Percentiles rank a stretch among this genome's conserved stretches.
Evolutionary conservation across 2,329 filamentous ascomycete species (phyloP).

Genomic region (Cryphonectria parasitica): DNA sequence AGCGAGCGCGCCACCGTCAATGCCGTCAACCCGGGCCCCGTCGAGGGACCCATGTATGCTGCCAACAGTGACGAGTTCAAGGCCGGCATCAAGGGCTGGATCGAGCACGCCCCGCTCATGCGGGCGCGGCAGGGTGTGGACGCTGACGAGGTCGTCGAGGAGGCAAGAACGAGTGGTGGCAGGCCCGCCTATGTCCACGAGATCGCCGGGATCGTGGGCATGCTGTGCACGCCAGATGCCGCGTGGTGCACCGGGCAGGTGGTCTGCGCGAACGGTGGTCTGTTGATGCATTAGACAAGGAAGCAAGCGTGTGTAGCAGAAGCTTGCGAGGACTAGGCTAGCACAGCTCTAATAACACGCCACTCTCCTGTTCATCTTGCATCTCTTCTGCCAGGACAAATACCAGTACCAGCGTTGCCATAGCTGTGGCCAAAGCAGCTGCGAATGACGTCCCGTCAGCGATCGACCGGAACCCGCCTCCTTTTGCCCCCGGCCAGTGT

Average conservation of each 20-base stretch:
- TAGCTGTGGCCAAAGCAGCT: not conserved
- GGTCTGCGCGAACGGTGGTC: conserved; percentile 79
- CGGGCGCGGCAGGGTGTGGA: conserved; percentile 65
- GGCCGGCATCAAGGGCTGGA: conserved; percentile 46
- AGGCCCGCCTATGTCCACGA: conserved; percentile 69
- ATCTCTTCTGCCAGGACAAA: not conserved
- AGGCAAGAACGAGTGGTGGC: conserved; percentile 58
- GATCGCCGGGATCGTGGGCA: conserved; percentile 75
- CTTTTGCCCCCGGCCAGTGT: not conserved
- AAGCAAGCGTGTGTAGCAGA: not conserved
- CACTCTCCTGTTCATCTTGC: not conserved
- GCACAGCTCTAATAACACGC: not conserved
- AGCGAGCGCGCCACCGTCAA: conserved; percentile 58
- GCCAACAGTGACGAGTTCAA: conserved; percentile 48
- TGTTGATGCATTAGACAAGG: conserved; percentile 48
- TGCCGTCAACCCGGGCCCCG: conserved; percentile 61
- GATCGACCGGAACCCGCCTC: not conserved
- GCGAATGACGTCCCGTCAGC: not conserved
- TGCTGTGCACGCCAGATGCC: conserved; percentile 74
- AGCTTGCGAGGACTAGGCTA: not conserved
- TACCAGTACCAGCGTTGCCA: not conserved
- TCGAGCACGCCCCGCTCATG: conserved; percentile 63
- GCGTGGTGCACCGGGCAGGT: conserved; percentile 80
- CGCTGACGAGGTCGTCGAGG: conserved; percentile 62
- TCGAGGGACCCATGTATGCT: conserved; percentile 57